Base-by-base conservation (phyloP, 805 yeast genomes). In the Millerago galiae region DNA sequence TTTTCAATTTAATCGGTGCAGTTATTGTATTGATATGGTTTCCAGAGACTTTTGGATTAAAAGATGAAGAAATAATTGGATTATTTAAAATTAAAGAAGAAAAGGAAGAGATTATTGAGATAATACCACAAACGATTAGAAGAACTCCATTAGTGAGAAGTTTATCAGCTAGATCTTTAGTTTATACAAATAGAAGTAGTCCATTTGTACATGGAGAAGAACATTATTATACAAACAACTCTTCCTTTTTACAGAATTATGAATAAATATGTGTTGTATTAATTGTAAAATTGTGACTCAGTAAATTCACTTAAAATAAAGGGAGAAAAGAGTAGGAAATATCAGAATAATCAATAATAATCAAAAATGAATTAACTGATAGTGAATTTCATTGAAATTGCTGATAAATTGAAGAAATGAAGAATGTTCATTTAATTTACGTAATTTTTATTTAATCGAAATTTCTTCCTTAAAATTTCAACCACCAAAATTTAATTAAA, bases 11-110 rank as follows among this genome's bases (percentile, higher is more conserved):
- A 2, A 17, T 53, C 6, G 65, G 72, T 5, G 49, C 62, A 0
- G 28, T 62, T 0, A 15, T 61, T 0, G 56, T 70, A 8, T 47
- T 62, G 6, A 18, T 64, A 28, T 49, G 43, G 37, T 67, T 73
- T 43, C 77, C 76, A 5, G 80, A 75, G 48, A 72, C 79, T 0
- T 60, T 57, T 47, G 61, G 53, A 2, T 43, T 61, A 17, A 41
- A 44, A 3, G 61, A 56, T 12, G 32, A 40, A 2, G 58, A 63
- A 43, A 52, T 63, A 28, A 57, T 57, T 27, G 33, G 30, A 2
- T 37, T 62, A 7, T 62, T 57, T 36, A 33, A 17, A 12, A 35
- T 34, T 6, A 24, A 18, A 18, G 11, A 14, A 11, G 21, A 21
- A 8, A 24, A 31, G 8, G 13, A 29, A 9, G 32, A 40, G 18